phyloP scores from a whole-genome alignment of 306 rosid genomes.

The Benincasa hispida region DNA sequence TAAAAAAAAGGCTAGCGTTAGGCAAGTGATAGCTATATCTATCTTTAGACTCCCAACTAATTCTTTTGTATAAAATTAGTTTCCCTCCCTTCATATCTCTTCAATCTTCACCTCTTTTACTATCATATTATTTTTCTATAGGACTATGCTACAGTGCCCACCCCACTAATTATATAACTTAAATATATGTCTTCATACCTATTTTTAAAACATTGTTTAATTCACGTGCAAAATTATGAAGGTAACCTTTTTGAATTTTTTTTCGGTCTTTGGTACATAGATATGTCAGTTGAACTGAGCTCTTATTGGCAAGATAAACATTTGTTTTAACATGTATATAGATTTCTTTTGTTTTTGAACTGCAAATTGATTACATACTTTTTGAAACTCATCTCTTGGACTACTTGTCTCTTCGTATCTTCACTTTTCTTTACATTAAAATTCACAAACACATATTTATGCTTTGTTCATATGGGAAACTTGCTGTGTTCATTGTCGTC shows the following conservation, averaged over 20 bases:
- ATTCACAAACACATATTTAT: no score
- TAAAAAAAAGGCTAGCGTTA: neutral
- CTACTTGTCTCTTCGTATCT: neutral
- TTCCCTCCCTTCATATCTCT: no score
- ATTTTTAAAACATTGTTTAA: neutral
- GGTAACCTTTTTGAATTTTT: neutral
- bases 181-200: no score
- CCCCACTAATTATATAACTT: neutral
- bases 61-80: neutral
- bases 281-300: no score
- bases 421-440: no score
- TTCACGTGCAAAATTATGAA: neutral
- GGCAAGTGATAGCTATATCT: neutral
- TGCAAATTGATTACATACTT: neutral
- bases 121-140: neutral
- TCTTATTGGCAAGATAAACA: no score
- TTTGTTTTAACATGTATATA: neutral
- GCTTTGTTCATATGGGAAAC: no score
- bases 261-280: no score
- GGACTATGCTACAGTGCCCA: neutral
- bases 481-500: no score
- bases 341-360: neutral
- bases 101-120: neutral
- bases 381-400: neutral
- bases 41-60: neutral